Conservation (phyloP, 2,329 filamentous ascomycete species). For the Arthroderma sp. region DNA sequence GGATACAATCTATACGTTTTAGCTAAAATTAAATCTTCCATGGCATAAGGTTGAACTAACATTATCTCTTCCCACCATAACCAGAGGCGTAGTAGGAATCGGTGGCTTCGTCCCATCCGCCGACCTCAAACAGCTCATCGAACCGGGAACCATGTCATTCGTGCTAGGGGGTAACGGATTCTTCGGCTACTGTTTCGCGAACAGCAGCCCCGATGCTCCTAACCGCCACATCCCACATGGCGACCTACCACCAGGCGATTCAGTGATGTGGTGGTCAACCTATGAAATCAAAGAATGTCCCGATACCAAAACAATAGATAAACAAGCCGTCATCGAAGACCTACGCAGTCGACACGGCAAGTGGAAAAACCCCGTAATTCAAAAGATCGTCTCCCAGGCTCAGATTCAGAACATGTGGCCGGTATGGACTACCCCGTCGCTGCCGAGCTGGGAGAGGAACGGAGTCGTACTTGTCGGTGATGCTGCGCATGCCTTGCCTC, state of each 20-base stretch:
- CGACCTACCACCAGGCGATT: slow-evolving; percentile 17
- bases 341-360: slow-evolving; percentile 28
- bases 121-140: slow-evolving; percentile 18
- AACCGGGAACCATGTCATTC: slow-evolving; percentile 29
- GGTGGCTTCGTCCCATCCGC: slow-evolving; percentile 31
- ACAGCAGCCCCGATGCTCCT: slow-evolving; percentile 12
- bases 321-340: slow-evolving; percentile 20
- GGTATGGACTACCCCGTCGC: slow-evolving; percentile 34
- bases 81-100: slow-evolving; percentile 31
- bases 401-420: slow-evolving; percentile 34
- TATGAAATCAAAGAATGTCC: slow-evolving; percentile 23
- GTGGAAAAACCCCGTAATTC: slow-evolving; percentile 37
- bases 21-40: background rate
- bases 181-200: slow-evolving; percentile 35
- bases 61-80: background rate
- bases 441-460: slow-evolving; percentile 36
- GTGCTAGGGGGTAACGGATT: slow-evolving; percentile 38
- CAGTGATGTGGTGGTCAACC: slow-evolving; percentile 36
- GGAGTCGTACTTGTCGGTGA: slow-evolving; percentile 43
- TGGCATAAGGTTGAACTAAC: background rate
- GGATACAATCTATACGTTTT: slow-evolving; percentile 5
- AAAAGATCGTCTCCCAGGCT: slow-evolving; percentile 26
- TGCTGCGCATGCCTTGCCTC: slow-evolving; percentile 43
- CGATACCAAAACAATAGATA: slow-evolving; percentile 20
- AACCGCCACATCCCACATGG: slow-evolving; percentile 14